A percentile compares a stretch with the other conserved stretches of the same genome.
Conservation (phyloP, 2,329 filamentous ascomycete species). For the Pseudomassariella vexata region DNA sequence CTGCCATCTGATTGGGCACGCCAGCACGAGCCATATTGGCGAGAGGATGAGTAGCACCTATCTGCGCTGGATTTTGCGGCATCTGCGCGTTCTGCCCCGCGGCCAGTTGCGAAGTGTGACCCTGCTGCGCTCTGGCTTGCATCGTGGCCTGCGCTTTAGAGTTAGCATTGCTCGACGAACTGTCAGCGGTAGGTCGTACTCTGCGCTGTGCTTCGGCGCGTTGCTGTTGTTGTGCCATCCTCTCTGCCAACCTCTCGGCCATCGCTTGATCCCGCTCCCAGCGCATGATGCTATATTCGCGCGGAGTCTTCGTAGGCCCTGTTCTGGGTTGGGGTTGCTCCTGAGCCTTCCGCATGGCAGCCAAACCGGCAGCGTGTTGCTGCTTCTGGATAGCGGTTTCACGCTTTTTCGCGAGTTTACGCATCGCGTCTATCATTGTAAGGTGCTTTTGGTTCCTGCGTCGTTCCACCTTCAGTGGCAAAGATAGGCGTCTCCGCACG, state of each 20-base stretch:
- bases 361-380: conserved; percentile 70
- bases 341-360: conserved; percentile 75
- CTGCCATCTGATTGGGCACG: conserved; percentile 37
- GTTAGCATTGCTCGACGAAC: conserved; percentile 19
- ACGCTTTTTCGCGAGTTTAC: conserved; percentile 89
- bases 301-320: conserved; percentile 66
- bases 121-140: conserved; percentile 40
- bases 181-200: conserved; percentile 33
- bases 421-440: conserved; percentile 87
- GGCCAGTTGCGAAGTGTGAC: conserved; percentile 38
- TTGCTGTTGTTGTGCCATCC: conserved; percentile 50
- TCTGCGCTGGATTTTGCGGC: conserved; percentile 28
- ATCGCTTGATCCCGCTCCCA: conserved; percentile 75
- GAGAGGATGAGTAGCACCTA: conserved; percentile 25
- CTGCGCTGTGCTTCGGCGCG: conserved; percentile 53
- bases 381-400: conserved; percentile 83
- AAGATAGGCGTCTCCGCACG: conserved; percentile 63
- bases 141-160: conserved; percentile 29
- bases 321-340: conserved; percentile 48
- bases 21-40: conserved; percentile 33
- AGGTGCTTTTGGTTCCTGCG: conserved; percentile 82
- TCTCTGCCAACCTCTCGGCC: conserved; percentile 54
- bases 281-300: conserved; percentile 85
- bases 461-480: conserved; percentile 79
- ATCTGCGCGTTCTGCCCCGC: conserved; percentile 32